Evolutionary conservation across 176 grass and related monocot genomes (phyloP), one percentile per base, ranked within the genome.

Genomic region (Pontederia crassipes): DNA sequence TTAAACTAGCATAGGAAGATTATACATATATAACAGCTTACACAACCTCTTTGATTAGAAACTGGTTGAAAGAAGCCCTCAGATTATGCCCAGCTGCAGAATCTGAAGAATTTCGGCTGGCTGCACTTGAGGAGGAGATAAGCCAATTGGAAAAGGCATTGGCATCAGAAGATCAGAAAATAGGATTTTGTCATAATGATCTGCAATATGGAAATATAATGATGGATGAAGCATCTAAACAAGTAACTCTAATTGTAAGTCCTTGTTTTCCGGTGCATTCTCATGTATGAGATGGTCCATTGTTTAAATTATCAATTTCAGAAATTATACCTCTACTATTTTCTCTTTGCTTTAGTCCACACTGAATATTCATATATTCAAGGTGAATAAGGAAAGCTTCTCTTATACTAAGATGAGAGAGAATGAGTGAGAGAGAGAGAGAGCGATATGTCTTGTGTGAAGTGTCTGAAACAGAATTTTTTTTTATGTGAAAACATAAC

Each of bases 201-300:
- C 65, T 97, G 27, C 87, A 97, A 65, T 97, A 97, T 52, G 92
- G 84, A 4, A 97, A 97, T 73, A 91, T 97, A 29, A 97, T 97
- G 93, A 91, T 97, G 58, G 77, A 88, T 65, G 93, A 97, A 74
- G 84, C 88, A 45, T 83, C 74, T 13, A 83, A 63, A 82, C 84
- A 97, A 78, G 84, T 97, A 26, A 97, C 83, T 67, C 73, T 97
- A 28, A 97, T 88, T 74, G 87, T 88, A 71, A 82, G 83, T 69
- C 17, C 45, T 54, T 59, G 40, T 57, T 12, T 66, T 71, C 7
- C 20, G 15, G 16, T 28, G 40, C 18, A 28, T 54, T n/a, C 6
- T 45, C 5, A 45, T 17, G 27, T 4, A 35, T 35, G 29, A 35
- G 29, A 35, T 35, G 29, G 29, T n/a, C 2, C 3, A 35, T 35